Conservation (phyloP, 768 basidiomycete genomes). For the Atractiella rhizophila region DNA sequence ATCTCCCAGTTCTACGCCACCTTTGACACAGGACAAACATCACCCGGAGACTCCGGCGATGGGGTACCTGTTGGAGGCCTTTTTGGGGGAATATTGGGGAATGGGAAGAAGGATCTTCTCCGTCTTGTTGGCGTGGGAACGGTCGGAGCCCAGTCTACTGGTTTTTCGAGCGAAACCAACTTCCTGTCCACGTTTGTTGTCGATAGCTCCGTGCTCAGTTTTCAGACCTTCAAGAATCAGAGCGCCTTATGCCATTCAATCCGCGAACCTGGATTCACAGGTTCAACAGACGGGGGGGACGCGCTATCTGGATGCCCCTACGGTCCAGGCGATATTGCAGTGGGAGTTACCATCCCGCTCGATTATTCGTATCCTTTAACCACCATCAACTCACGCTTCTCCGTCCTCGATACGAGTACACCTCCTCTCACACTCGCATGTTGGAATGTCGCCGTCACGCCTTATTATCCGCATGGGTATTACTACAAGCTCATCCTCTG, state of each 20-base stretch:
- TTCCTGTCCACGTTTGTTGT: conserved; percentile 7
- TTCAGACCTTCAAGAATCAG: conserved; percentile 3
- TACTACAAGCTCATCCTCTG: conserved; percentile 36
- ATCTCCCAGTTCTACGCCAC: too few relatives aligned
- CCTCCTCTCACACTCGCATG: conserved; percentile 59
- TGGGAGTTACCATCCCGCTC: conserved; percentile 42
- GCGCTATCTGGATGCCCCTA: conserved; percentile 49
- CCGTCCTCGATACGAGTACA: conserved; percentile 52
- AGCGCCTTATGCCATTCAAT: conserved; percentile 4
- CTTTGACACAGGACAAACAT: too few relatives aligned
- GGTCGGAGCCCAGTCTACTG: too few relatives aligned
- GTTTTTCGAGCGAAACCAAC: too few relatives aligned
- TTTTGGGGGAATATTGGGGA: too few relatives aligned
- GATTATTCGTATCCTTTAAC: conserved; percentile 43
- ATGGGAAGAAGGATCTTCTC: too few relatives aligned
- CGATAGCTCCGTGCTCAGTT: conserved; percentile 3
- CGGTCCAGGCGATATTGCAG: conserved; percentile 48
- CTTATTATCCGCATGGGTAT: conserved; percentile 24
- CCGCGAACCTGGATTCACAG: not conserved
- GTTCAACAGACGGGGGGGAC: too few relatives aligned
- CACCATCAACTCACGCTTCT: conserved; percentile 56
- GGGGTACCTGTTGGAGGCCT: too few relatives aligned
- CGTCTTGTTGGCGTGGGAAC: too few relatives aligned
- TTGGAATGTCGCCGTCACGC: conserved; percentile 49
- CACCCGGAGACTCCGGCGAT: too few relatives aligned